Percentiles rank a stretch among this genome's conserved stretches.
Conservation (phyloP, 257 asterid species). For the Coffea canephora region DNA sequence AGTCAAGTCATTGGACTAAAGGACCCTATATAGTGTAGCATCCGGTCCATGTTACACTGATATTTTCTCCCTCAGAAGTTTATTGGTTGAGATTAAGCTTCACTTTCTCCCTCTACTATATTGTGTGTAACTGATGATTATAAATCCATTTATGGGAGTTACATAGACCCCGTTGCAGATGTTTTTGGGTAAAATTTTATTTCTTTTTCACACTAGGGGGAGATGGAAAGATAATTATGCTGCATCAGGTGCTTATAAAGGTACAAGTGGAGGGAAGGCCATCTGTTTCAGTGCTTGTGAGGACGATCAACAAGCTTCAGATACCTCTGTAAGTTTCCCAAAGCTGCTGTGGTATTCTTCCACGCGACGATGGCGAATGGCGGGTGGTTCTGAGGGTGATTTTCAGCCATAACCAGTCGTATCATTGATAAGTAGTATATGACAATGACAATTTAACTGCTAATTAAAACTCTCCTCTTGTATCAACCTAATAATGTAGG, state of each 20-base stretch:
- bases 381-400: neutral
- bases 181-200: neutral
- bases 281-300: slow-evolving; percentile 76
- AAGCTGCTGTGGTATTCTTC: neutral
- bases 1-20: neutral
- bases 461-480: neutral
- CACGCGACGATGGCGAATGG: neutral
- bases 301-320: slow-evolving; percentile 75
- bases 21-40: neutral
- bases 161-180: neutral
- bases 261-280: slow-evolving; percentile 63
- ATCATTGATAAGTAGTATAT: neutral
- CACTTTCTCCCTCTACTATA: neutral
- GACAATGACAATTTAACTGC: neutral
- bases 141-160: neutral
- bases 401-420: neutral
- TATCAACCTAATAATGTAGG: slow-evolving; percentile 33
- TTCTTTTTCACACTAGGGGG: slow-evolving; percentile 27
- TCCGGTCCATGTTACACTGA: neutral
- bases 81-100: neutral
- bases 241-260: slow-evolving; percentile 45
- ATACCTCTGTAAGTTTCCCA: slow-evolving; percentile 50
- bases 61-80: neutral
- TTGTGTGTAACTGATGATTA: neutral
- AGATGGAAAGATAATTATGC: slow-evolving; percentile 53